phyloP scores from a whole-genome alignment of 2,329 filamentous ascomycete genomes.

The Metarhizium sp. region DNA sequence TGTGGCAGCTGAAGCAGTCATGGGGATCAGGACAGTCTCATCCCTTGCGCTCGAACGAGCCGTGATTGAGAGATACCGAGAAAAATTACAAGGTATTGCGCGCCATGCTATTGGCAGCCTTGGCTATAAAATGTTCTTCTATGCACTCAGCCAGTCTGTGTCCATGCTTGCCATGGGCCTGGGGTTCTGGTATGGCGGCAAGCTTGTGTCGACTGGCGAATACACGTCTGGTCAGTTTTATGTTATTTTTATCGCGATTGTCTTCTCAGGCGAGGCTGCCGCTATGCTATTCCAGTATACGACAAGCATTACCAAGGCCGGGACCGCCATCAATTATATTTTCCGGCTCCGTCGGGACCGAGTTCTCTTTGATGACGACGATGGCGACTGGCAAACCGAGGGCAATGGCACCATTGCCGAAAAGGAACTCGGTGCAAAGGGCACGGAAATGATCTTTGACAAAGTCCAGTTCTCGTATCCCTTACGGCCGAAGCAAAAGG shows the following conservation, averaged over 20 bases:
- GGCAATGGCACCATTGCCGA: neutral
- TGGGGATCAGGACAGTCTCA: constrained; percentile 38
- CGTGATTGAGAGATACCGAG: constrained; percentile 27
- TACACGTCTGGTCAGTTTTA: constrained; percentile 39
- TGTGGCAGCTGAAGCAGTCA: constrained; percentile 39
- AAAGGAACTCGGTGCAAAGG: constrained; percentile 10
- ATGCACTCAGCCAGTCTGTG: constrained; percentile 29
- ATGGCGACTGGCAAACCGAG: constrained; percentile 7
- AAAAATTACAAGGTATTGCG: constrained; percentile 21
- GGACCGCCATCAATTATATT: constrained; percentile 38
- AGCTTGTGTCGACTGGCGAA: constrained; percentile 32
- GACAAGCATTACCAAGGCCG: constrained; percentile 42
- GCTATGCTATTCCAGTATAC: constrained; percentile 35
- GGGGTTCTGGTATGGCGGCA: constrained; percentile 32
- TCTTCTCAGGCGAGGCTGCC: constrained; percentile 35
- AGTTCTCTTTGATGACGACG: constrained; percentile 20
- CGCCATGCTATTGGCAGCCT: constrained; percentile 19
- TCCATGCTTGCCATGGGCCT: constrained; percentile 28
- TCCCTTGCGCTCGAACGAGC: constrained; percentile 36
- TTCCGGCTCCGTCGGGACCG: constrained; percentile 27
- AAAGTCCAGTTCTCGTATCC: constrained; percentile 51
- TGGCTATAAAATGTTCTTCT: constrained; percentile 31
- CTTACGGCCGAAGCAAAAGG: constrained; percentile 21
- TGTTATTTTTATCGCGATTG: constrained; percentile 38
- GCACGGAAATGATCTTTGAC: constrained; percentile 35